A percentile compares a stretch with the other conserved stretches of the same genome.
These are phyloP conservation scores for Hypseocharis bilobata DNA, from an alignment of 441 rosid species.

Conservation along the genomic window DNA sequence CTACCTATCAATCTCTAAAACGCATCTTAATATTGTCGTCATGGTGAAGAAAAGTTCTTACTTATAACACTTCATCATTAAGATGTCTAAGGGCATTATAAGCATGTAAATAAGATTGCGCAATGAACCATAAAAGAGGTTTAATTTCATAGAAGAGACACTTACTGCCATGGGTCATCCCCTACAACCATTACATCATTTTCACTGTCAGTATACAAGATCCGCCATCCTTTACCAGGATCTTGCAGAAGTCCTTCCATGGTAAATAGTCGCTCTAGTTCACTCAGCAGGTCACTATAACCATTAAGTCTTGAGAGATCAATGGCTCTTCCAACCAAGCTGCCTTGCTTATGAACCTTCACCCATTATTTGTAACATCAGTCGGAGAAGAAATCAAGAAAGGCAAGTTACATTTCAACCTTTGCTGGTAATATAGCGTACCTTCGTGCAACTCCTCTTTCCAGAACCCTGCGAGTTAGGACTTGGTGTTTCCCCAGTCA, in stretches of 20 bases:
- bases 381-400: slow-evolving; percentile 12
- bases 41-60: not conserved
- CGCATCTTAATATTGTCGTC: not conserved
- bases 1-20: not conserved
- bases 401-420: slow-evolving; percentile 12
- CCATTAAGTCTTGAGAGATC: slow-evolving; percentile 25
- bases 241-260: slow-evolving; percentile 77
- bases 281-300: slow-evolving; percentile 32
- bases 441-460: slow-evolving; percentile 93
- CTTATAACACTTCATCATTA: no score
- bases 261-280: slow-evolving; percentile 58
- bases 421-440: slow-evolving; percentile 28
- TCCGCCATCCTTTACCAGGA: slow-evolving; percentile 72
- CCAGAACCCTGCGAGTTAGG: slow-evolving; percentile 52
- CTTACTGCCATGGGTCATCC: slow-evolving; percentile 95
- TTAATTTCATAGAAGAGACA: slow-evolving; percentile 17
- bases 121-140: slow-evolving; percentile 3
- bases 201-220: slow-evolving; percentile 82
- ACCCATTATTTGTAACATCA: slow-evolving; percentile 13
- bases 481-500: slow-evolving; percentile 48
- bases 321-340: slow-evolving; percentile 81
- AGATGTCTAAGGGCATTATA: no score
- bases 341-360: slow-evolving; percentile 97
- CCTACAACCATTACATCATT: slow-evolving; percentile 91
- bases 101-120: slow-evolving; percentile 2